Base-by-base conservation (phyloP, 805 yeast genomes). In the Metschnikowia matae region DNA sequence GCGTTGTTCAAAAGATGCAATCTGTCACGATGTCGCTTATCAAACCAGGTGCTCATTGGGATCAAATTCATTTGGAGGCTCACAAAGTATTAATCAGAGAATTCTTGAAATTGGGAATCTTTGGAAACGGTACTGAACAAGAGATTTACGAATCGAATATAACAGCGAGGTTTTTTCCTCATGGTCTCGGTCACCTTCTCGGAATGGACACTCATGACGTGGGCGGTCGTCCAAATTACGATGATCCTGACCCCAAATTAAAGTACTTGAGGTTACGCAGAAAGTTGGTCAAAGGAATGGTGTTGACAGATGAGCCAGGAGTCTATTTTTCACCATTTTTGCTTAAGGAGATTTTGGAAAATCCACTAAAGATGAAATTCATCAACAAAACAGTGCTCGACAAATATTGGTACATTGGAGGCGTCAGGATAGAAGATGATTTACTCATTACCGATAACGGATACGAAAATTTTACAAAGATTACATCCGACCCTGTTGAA, bases 181-280 rank as follows among this genome's bases (percentile, higher is more conserved):
- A 94, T 63, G 99, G 99, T 0, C 73, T 94, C 50, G 99, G 99
- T 13, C 99, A 92, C 64, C 74, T 89, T 62, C 70, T 92, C 38
- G 99, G 99, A 21, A 77, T 92, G 85, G 97, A 92, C 64, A 90
- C 96, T 3, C 99, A 94, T 67, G 99, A 92, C 68, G 95, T 89
- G 43, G 98, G 89, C 39, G 98, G 99, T 1, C 63, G 77, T 54
- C 83, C 98, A 14, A 83, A 92, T 66, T 91, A 91, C 65, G 80
- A 83, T 3, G 99, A 92, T 65, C 79, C 87, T 7, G 84, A 94
- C 65, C 87, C 87, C 26, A 75, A 85, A 68, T 78, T 89, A 60
- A 72, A 79, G 51, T 89, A 87, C 64, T 78, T 92, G 62, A 83
- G 99, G 64, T 69, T 94, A 49, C 80, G 98, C 60, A 82, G 98